Evolutionary conservation across 768 basidiomycete genomes (phyloP), one percentile per base, ranked within the genome.

Genomic region (Auricularia auricula-judae): DNA sequence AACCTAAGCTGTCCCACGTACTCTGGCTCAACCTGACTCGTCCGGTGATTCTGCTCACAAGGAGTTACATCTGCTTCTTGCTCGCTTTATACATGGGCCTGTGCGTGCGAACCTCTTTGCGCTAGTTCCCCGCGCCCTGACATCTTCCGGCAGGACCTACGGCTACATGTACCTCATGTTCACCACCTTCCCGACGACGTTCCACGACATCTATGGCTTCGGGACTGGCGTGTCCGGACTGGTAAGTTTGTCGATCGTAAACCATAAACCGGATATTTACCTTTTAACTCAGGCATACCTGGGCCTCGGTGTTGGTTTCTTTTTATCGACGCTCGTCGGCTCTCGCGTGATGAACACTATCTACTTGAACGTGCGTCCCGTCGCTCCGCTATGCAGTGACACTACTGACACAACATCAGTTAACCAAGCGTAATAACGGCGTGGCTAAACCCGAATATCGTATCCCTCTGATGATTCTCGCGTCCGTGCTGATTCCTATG

Each of bases 381-480:
- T 39, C 39, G 66, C 7, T 14, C 33, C 34, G 23, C 10, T 18
- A 33, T 29, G 10, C 18, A 4, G 11, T 23, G 21, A 8, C 1
- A 21, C 33, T 7, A 4, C 11, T 59, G 5, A 59, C 29, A 5
- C 29, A 7, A 11, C n/a, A 8, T 10, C 59, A 74, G 74, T 67
- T 73, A n/a, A 68, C 68, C 8, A 54, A 62, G 14, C 68, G 67
- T 64, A 77, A 77, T 63, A 81, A 80, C n/a, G 89, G 88, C 1
- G 78, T 81, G 36, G 85, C 84, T 3, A 86, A 82, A 66, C 89
- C 89, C 0, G 89, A 91, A 72, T 87, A 84, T 82, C 84, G 89
- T 4, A 81, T 91, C 18, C 89, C 89, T 4, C 79, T 82, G 0
- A 78, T 91, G 3, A 82, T 88, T 70, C 76, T 89, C 68, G 88